Base-by-base conservation (phyloP, 2,329 filamentous ascomycete genomes). In the Metarhizium robertsii region DNA sequence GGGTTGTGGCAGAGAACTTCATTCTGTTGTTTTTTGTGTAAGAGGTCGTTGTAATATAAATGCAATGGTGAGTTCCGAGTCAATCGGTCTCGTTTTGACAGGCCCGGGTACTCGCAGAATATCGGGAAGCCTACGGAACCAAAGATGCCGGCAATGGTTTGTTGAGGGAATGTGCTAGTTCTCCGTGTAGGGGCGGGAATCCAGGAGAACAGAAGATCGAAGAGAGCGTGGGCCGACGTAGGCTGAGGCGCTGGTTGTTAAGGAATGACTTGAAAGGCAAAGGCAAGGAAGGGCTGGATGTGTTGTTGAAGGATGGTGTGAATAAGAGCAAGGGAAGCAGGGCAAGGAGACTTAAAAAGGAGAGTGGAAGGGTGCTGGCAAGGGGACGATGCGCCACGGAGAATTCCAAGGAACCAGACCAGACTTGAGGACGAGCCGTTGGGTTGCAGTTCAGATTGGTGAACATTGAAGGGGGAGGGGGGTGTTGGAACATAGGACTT, bases 1-100 rank as follows among this genome's bases (percentile, higher is more conserved):
- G 50, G 47, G 69, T 58, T 54, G 72, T 63, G 25, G 68, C 58
- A 32, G 72, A 67, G 65, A 75, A 64, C 69, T 75, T 75, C 73
- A 76, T 75, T 53, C 60, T 61, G 20, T 34, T 25, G 25, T 25
- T 25, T 38, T 38, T 56, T 55, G 51, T 13, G n/a, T 30, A 34
- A 20, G 25, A 32, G 6, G 40, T 40, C 45, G 36, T 20, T 13
- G 36, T 20, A 6, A 5, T 1, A 14, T 14, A 13, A 30, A 25
- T 16, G 58, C 55, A 34, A n/a, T 16, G 6, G 13, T 25, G 42
- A 53, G 54, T 40, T 34, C 25, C 40, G 52, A 56, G 47, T 58
- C 53, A 52, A 56, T 55, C 53, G 53, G 48, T 40, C 30, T 42
- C 46, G 20, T 32, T 32, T 48, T 16, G 29, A 34, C 20, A 29